Base-by-base conservation (phyloP, 2,329 filamentous ascomycete species). In the Clonostachys sp. region DNA sequence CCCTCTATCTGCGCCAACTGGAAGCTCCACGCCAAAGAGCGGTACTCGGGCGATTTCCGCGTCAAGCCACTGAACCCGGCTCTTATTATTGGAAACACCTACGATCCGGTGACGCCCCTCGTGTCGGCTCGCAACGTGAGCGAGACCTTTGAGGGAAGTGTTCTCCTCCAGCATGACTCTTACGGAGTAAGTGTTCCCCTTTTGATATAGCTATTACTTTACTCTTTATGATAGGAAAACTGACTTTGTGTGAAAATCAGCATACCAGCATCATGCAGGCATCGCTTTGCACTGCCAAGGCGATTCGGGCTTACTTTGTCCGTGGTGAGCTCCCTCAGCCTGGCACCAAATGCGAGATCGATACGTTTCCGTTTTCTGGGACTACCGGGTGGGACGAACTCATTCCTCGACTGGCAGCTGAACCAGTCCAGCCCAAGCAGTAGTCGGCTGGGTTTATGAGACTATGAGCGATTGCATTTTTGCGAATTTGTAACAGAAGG, bases 111-210 rank as follows among this genome's bases (percentile, higher is more conserved):
- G 16, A 72, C 69, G 16, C 70, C 69, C 16, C 52, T 64, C 16
- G 50, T 63, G 16, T 68, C 66, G 45, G 70, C 70, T 7, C 41
- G 57, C 16, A 67, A 63, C 41, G 62, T 65, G 54, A 62, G 52
- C n/a, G 53, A 50, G 2, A 56, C 63, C 0, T 74, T 75, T 34
- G 59, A 61, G 1, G 64, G 61, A 5, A 71, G 68, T 0, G 61
- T 64, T 1, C 54, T 76, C 5, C 53, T 77, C 42, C 60, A 71
- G 12, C 70, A 73, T 51, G 65, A 74, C 34, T 66, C 66, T 2
- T 75, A 69, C 40, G 73, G 73, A 5, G 70, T 72, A 59, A 57
- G 66, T 43, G 9, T 24, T 14, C 18, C 17, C 34, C 17, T 39
- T 39, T 17, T 10, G 12, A 10, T 33, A 16, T 6, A 14, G 9